Percentiles rank a stretch among this genome's conserved stretches.
Evolutionary conservation across 75 land plant genomes (phyloP).

Genomic region (Sequoiadendron giganteum): DNA sequence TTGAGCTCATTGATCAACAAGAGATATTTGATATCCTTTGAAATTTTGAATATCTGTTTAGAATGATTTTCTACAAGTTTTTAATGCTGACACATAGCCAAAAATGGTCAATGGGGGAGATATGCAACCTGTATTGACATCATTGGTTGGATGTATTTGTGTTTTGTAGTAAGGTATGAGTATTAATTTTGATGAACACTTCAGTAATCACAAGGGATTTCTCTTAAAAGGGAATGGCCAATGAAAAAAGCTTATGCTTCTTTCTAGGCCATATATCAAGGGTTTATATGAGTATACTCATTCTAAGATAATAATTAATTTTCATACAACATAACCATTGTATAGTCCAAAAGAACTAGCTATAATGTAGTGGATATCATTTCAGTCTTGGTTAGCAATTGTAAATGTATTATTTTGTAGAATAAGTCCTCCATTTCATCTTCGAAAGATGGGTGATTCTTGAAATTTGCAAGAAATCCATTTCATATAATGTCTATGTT

Average conservation of each 20-base stretch:
- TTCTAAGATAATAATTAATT: background rate
- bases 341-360: background rate
- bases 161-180: background rate
- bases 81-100: background rate
- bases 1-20: slow-evolving; percentile 68
- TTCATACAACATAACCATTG: background rate
- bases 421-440: too few relatives aligned
- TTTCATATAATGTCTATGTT: background rate
- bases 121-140: background rate
- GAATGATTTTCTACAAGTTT: background rate
- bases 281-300: background rate
- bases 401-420: background rate
- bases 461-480: background rate
- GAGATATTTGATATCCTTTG: slow-evolving; percentile 97
- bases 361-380: background rate
- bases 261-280: background rate
- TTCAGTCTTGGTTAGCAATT: background rate
- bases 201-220: background rate
- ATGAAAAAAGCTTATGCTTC: background rate
- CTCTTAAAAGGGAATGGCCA: background rate
- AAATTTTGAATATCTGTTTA: background rate
- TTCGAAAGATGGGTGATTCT: background rate
- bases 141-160: background rate
- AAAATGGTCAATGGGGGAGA: background rate
- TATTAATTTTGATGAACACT: background rate